These are phyloP conservation scores for Hypoxylon sp. DNA, from an alignment of 2,329 filamentous ascomycete genomes.

Conservation along the genomic window DNA sequence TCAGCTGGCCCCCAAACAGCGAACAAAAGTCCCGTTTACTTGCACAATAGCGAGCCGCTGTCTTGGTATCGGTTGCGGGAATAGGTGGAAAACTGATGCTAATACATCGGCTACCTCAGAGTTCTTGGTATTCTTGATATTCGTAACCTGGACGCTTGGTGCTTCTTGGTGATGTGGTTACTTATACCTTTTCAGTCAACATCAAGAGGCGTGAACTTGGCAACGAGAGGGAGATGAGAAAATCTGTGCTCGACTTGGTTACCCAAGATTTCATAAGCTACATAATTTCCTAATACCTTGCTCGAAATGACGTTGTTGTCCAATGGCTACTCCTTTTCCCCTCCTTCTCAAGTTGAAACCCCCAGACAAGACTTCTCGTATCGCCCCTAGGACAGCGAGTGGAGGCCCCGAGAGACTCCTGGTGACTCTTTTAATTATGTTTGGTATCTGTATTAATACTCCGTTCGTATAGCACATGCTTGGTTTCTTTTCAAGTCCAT, in stretches of 20 bases:
- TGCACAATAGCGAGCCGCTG: constrained; percentile 26
- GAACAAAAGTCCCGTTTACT: constrained; percentile 16
- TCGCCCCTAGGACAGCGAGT: constrained; percentile 1
- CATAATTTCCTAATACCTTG: neutral
- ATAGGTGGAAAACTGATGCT: neutral
- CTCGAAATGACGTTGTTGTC: constrained; percentile 9
- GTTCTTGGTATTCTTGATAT: constrained; percentile 22
- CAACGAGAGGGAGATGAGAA: constrained; percentile 7
- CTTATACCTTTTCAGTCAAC: neutral
- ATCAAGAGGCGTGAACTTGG: constrained; percentile 2
- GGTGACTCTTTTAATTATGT: constrained; percentile 2
- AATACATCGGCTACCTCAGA: constrained; percentile 2
- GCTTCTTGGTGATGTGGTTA: constrained; percentile 4
- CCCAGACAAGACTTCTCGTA: neutral
- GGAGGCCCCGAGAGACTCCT: constrained; percentile 9
- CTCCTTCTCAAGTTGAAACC: neutral
- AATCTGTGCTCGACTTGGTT: neutral
- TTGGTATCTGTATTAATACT: neutral
- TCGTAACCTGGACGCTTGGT: constrained; percentile 2
- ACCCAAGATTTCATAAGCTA: neutral
- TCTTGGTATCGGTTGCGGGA: neutral
- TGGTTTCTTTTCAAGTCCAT: neutral
- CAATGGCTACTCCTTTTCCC: constrained; percentile 9
- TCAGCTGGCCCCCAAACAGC: constrained; percentile 51
- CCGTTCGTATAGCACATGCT: constrained; percentile 1